Evolutionary conservation across 2,329 filamentous ascomycete species (phyloP).

Genomic region (Aureobasidium sp.): DNA sequence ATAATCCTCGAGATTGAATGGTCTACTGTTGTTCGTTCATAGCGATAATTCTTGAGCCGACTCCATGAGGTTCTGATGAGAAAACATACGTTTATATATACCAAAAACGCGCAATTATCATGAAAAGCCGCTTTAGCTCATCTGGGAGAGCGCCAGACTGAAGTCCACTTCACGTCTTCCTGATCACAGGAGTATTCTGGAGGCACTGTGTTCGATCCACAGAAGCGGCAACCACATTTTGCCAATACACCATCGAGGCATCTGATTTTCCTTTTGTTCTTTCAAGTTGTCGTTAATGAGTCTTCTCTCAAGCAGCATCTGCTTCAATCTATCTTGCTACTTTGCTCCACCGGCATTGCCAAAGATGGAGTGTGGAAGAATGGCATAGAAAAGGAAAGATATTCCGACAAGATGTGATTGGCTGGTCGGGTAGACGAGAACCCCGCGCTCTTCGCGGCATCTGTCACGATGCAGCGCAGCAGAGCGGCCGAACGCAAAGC

Average conservation of each 20-base stretch:
- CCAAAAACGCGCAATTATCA: not conserved
- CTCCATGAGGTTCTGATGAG: too few species aligned
- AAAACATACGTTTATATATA: too few species aligned
- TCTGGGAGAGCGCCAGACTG: constrained; percentile 34
- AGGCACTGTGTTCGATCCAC: constrained; percentile 35
- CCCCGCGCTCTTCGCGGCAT: not conserved
- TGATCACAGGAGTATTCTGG: constrained; percentile 29
- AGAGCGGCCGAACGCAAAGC: constrained; percentile 5
- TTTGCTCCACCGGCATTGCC: too few species aligned
- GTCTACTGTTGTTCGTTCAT: too few species aligned
- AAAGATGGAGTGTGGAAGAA: not conserved
- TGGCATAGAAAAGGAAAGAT: constrained; percentile 1
- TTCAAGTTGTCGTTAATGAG: too few species aligned
- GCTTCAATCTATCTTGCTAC: too few species aligned
- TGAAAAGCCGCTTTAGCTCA: constrained; percentile 30
- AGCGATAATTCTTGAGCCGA: too few species aligned
- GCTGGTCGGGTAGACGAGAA: not conserved
- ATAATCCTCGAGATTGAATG: too few species aligned
- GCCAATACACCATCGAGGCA: too few species aligned
- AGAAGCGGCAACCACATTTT: constrained; percentile 25
- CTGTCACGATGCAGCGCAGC: not conserved
- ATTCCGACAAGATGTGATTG: not conserved
- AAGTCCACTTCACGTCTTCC: constrained; percentile 28
- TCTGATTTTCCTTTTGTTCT: not conserved
- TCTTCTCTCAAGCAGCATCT: too few species aligned